These are phyloP conservation scores for Eimeria necatrix DNA, from an alignment of 169 alveolate species.

Conservation along the genomic window DNA sequence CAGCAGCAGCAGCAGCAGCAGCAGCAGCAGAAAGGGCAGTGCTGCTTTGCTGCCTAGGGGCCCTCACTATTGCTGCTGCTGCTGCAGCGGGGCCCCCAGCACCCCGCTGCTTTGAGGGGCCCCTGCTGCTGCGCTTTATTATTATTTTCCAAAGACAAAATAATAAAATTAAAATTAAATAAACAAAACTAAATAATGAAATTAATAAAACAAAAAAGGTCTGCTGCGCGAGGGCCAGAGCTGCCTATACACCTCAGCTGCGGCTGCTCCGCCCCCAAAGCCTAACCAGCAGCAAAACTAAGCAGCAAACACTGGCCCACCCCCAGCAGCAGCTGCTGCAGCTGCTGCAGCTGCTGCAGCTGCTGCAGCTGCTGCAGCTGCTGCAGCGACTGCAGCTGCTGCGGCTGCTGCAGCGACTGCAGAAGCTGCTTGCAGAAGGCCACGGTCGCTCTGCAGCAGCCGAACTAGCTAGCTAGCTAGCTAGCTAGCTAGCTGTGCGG, in stretches of 20 bases:
- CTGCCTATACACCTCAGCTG: background rate
- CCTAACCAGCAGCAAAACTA: background rate
- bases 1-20: background rate
- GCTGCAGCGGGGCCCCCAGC: background rate
- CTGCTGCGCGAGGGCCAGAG: background rate
- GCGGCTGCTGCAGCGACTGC: slow-evolving; percentile 15
- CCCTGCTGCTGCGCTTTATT: background rate
- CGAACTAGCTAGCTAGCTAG: too few species aligned
- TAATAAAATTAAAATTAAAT: background rate
- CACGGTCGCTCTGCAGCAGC: background rate
- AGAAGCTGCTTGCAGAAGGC: background rate
- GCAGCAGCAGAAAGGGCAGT: background rate
- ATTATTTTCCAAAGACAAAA: background rate
- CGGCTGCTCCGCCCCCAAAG: slow-evolving; percentile 6
- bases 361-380: slow-evolving; percentile 15
- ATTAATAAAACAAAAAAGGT: background rate
- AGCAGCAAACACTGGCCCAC: background rate
- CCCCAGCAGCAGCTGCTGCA: background rate
- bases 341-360: background rate
- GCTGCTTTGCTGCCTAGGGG: background rate
- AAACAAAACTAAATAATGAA: background rate
- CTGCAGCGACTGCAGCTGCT: background rate
- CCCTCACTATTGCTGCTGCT: background rate
- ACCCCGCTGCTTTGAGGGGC: background rate
- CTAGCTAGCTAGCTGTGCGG: too few species aligned